Percentiles rank a stretch among this genome's conserved stretches.
Conservation (phyloP, 495 filamentous ascomycete species). For the Penicillium cataractarum region DNA sequence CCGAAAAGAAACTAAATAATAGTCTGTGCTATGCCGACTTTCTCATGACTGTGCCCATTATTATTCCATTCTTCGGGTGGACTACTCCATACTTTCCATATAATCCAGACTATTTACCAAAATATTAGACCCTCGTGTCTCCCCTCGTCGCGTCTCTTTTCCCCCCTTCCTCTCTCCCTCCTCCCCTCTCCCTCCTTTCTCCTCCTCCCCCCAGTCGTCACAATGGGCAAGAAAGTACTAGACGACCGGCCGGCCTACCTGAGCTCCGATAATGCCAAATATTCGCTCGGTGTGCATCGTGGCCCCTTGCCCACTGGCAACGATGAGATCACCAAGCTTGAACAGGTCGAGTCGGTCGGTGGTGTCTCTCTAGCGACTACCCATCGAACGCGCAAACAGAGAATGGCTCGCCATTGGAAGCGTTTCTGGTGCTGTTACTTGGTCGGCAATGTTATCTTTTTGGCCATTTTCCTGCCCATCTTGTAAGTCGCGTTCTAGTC, state of each 20-base stretch:
- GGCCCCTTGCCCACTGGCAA: conserved; percentile 32
- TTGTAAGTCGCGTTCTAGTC: conserved; percentile 33
- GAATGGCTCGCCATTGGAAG: conserved; percentile 40
- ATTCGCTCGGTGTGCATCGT: conserved; percentile 40
- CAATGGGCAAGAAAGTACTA: conserved; percentile 28
- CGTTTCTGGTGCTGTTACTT: conserved; percentile 48
- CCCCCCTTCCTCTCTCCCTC: not conserved
- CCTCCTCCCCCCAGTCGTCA: conserved; percentile 7
- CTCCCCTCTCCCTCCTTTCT: not conserved
- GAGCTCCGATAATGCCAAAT: conserved; percentile 37
- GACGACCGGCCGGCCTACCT: conserved; percentile 35
- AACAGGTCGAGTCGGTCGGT: conserved; percentile 35
- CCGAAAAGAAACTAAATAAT: not conserved
- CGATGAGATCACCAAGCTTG: conserved; percentile 28
- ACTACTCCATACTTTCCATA: not conserved
- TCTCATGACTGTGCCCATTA: too few relatives aligned
- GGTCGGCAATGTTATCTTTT: conserved; percentile 29
- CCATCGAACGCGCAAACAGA: conserved; percentile 30
- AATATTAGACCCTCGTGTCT: not conserved
- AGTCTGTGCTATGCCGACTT: not conserved
- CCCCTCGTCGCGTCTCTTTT: not conserved
- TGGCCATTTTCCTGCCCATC: conserved; percentile 44
- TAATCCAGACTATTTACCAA: not conserved
- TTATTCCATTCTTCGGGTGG: too few relatives aligned
- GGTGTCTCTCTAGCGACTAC: conserved; percentile 35